Evolutionary conservation across 139 green algal species (phyloP).

Genomic region (Microglena sp.): DNA sequence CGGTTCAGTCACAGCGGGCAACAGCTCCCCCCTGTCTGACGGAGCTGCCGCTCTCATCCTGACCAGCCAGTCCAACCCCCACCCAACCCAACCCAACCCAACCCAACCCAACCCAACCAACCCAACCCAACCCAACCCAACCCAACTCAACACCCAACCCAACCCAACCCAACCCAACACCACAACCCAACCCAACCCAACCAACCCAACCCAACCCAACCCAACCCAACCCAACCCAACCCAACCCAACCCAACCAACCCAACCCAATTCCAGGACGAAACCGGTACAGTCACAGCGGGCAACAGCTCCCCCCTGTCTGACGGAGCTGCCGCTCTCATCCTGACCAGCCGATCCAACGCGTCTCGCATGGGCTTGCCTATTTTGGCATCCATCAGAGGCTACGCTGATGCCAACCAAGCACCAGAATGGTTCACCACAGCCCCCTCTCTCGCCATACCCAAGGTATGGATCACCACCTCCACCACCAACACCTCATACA

Average conservation of each 20-base stretch:
- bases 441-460: conserved; percentile 60
- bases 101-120: too few relatives aligned
- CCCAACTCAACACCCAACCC: too few relatives aligned
- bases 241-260: too few relatives aligned
- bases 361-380: conserved; percentile 23
- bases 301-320: conserved; percentile 76
- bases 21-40: conserved; percentile 76
- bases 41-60: conserved; percentile 83
- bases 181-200: too few relatives aligned
- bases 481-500: too few relatives aligned
- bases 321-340: conserved; percentile 83
- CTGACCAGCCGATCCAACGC: conserved; percentile 34
- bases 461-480: too few relatives aligned
- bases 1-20: conserved; percentile 84
- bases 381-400: conserved; percentile 53
- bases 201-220: too few relatives aligned
- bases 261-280: too few relatives aligned
- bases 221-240: too few relatives aligned
- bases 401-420: conserved; percentile 29
- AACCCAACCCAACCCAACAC: too few relatives aligned
- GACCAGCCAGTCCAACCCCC: conserved; percentile 16
- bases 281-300: conserved; percentile 68
- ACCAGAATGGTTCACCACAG: conserved; percentile 58
- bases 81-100: too few relatives aligned
- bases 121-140: too few relatives aligned